These are phyloP conservation scores for Echria macrotheca DNA, from an alignment of 495 filamentous ascomycete genomes.

Conservation along the genomic window DNA sequence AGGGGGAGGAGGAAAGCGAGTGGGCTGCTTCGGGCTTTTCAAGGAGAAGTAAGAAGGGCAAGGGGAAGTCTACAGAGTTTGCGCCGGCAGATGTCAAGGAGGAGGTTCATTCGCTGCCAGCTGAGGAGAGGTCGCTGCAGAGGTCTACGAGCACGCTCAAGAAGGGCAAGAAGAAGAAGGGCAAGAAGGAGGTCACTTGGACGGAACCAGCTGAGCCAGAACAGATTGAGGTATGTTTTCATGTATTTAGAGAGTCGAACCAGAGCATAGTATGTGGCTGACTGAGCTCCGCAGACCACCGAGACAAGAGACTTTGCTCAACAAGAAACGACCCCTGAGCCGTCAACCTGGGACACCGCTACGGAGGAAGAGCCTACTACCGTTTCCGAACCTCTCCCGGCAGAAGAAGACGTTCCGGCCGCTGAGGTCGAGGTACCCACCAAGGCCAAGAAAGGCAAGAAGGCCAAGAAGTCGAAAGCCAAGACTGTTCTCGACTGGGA, in stretches of 20 bases:
- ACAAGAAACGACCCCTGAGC: background rate
- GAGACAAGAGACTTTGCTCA: background rate
- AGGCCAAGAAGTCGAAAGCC: slow-evolving; percentile 24
- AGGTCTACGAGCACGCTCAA: slow-evolving; percentile 11
- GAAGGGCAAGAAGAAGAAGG: slow-evolving; percentile 27
- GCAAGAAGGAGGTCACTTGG: slow-evolving; percentile 24
- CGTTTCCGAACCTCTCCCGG: too few species aligned
- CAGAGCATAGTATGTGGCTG: too few species aligned
- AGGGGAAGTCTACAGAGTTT: slow-evolving; percentile 10
- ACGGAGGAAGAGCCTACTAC: too few species aligned
- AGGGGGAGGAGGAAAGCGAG: too few species aligned
- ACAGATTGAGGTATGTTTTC: slow-evolving; percentile 2
- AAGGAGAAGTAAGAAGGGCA: slow-evolving; percentile 29
- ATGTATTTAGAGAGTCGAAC: background rate
- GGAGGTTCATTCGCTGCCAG: background rate
- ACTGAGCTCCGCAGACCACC: slow-evolving; percentile 1
- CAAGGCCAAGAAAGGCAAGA: slow-evolving; percentile 25
- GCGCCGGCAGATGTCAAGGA: too few species aligned
- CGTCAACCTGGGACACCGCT: background rate
- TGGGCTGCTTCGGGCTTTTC: background rate
- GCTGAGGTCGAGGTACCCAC: background rate
- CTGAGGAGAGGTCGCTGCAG: slow-evolving; percentile 1
- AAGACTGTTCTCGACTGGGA: slow-evolving; percentile 4
- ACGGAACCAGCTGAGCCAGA: slow-evolving; percentile 9
- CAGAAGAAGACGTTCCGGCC: slow-evolving; percentile 5